Evolutionary conservation across 305 asterid genomes (phyloP).

Genomic region (Fraxinus nigra): DNA sequence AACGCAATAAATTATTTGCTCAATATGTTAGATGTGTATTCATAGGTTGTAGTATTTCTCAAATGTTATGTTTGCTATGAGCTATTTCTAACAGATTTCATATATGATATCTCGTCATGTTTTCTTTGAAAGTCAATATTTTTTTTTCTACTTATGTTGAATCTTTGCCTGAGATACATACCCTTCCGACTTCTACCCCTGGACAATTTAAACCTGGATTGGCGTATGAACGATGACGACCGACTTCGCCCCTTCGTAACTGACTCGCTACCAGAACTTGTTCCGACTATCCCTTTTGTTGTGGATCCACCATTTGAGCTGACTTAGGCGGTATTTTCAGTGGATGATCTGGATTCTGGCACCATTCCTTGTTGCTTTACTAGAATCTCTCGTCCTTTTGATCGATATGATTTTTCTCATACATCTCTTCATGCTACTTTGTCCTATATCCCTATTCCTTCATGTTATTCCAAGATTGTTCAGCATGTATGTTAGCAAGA

Average conservation of each 20-base stretch:
- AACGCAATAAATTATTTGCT: not conserved
- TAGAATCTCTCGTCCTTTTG: not conserved
- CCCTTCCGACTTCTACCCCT: not conserved
- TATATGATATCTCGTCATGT: not conserved
- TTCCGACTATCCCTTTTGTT: not conserved
- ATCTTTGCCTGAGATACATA: not conserved
- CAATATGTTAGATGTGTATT: not conserved
- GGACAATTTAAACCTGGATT: not conserved
- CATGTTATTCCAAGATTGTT: not conserved
- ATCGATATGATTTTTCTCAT: not conserved
- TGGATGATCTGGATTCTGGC: not conserved
- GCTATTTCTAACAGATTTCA: not conserved
- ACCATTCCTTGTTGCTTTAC: not conserved
- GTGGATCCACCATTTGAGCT: not conserved
- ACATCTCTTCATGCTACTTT: not conserved
- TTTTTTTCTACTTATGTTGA: not conserved
- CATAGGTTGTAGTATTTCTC: not conserved
- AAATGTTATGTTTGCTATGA: not conserved
- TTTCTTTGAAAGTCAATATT: not conserved
- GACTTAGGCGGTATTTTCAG: not conserved
- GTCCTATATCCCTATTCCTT: not conserved
- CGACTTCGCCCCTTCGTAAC: not conserved
- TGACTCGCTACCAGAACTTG: not conserved
- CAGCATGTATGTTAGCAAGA: not conserved
- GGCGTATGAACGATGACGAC: not conserved